phyloP scores from a whole-genome alignment of 2,329 filamentous ascomycete genomes.

The Xylariaceae sp. region DNA sequence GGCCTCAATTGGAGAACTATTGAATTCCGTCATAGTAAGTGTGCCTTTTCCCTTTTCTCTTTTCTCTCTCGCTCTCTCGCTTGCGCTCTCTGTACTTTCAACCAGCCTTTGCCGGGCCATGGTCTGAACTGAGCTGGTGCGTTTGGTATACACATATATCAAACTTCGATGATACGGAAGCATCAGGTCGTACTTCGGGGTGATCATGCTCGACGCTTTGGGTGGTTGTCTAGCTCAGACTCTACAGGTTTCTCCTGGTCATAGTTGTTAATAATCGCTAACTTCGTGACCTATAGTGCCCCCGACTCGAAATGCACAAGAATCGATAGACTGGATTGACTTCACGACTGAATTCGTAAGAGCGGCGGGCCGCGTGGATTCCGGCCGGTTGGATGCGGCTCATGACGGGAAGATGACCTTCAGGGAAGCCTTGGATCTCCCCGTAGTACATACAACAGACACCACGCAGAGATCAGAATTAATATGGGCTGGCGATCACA shows the following conservation, averaged over 20 bases:
- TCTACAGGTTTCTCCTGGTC: not conserved
- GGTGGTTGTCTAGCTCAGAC: too few relatives aligned
- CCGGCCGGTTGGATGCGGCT: not conserved
- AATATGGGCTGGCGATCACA: not conserved
- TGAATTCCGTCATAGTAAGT: conserved; percentile 17
- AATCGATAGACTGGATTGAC: conserved; percentile 6
- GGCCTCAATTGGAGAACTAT: conserved; percentile 10
- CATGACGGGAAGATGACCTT: not conserved
- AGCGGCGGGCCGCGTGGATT: not conserved
- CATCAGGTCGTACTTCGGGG: too few relatives aligned
- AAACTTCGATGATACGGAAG: too few relatives aligned
- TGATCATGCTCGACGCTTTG: too few relatives aligned
- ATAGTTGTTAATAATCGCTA: not conserved
- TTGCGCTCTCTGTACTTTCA: not conserved
- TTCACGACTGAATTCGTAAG: conserved; percentile 4
- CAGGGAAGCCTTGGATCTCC: not conserved
- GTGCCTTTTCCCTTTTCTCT: not conserved
- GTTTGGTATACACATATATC: too few relatives aligned
- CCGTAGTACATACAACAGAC: not conserved
- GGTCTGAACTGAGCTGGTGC: too few relatives aligned
- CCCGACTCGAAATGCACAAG: not conserved
- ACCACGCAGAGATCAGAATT: not conserved
- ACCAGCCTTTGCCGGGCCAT: too few relatives aligned
- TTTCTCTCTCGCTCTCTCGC: not conserved
- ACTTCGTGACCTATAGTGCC: conserved; percentile 5